Evolutionary conservation across 208 protist genomes (phyloP).

Genomic region (Leishmania aethiopica): DNA sequence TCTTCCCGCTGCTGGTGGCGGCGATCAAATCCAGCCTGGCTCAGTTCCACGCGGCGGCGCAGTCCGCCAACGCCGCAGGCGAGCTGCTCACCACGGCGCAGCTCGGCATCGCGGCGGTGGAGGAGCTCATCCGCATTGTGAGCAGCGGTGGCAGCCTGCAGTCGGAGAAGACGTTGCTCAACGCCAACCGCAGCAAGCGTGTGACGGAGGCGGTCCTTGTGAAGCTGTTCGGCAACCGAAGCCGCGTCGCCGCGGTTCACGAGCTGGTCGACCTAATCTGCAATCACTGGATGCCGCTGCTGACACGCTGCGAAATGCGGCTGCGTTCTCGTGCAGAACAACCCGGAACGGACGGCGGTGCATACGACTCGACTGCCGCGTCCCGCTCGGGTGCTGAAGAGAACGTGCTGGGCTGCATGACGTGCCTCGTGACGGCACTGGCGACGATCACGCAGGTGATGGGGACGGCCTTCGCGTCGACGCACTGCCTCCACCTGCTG

Average conservation of each 20-base stretch:
- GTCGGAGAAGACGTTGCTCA: conserved; percentile 87
- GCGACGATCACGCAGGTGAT: conserved; percentile 73
- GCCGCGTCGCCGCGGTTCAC: conserved; percentile 67
- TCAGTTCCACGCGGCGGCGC: conserved; percentile 21
- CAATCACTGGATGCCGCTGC: conserved; percentile 45
- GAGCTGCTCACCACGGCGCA: conserved; percentile 44
- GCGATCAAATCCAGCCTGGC: conserved; percentile 36
- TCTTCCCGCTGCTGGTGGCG: conserved; percentile 59
- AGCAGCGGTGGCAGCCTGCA: conserved; percentile 83
- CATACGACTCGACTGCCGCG: neutral
- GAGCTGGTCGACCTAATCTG: conserved; percentile 54
- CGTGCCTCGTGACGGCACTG: conserved; percentile 50
- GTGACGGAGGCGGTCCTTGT: conserved; percentile 74
- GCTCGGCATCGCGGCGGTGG: conserved; percentile 65
- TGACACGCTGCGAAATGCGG: conserved; percentile 39
- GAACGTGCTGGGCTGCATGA: conserved; percentile 34
- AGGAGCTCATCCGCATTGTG: conserved; percentile 88
- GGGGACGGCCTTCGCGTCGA: conserved; percentile 59
- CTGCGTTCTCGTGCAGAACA: conserved; percentile 20
- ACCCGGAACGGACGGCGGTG: neutral
- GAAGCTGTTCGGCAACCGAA: conserved; percentile 86
- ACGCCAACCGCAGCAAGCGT: conserved; percentile 66
- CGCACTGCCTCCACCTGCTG: conserved; percentile 58
- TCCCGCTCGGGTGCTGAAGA: conserved; percentile 22
- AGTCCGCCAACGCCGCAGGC: conserved; percentile 9